These are phyloP conservation scores for Trichosporon sp. DNA, from an alignment of 1,284 basidiomycete genomes.

Conservation along the genomic window DNA sequence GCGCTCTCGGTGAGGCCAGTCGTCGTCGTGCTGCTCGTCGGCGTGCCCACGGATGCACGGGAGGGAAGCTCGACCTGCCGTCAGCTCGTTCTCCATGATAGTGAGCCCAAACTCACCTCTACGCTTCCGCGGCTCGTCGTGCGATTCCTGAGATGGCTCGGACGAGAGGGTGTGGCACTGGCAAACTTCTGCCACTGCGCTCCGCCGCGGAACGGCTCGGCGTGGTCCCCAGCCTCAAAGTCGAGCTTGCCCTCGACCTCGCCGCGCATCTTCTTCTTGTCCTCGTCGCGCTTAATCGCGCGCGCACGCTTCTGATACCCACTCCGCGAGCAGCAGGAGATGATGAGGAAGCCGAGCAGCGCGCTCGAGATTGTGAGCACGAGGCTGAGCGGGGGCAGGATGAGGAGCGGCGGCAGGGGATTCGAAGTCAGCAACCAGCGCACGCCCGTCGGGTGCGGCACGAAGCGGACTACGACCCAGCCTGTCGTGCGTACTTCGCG, in stretches of 20 bases:
- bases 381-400: constrained; percentile 51
- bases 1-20: not conserved
- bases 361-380: constrained; percentile 49
- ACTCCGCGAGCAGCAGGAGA: constrained; percentile 35
- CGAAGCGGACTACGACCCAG: constrained; percentile 55
- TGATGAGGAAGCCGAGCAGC: constrained; percentile 47
- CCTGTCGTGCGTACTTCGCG: constrained; percentile 55
- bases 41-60: not conserved
- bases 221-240: not conserved
- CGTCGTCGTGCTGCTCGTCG: constrained; percentile 6
- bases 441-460: constrained; percentile 52
- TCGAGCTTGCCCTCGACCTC: not conserved
- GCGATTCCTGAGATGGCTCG: not conserved
- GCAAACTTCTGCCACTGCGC: not conserved
- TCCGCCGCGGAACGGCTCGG: not conserved
- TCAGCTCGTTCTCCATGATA: not conserved
- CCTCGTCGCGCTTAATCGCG: not conserved
- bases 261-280: not conserved
- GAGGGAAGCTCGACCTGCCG: not conserved
- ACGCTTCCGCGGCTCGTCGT: not conserved
- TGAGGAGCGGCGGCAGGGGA: constrained; percentile 49
- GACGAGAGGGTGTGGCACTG: not conserved
- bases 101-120: not conserved
- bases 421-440: constrained; percentile 52
- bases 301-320: not conserved